These are phyloP conservation scores for Allium fistulosum DNA, from an alignment of 106 monocot genomes.

Conservation along the genomic window DNA sequence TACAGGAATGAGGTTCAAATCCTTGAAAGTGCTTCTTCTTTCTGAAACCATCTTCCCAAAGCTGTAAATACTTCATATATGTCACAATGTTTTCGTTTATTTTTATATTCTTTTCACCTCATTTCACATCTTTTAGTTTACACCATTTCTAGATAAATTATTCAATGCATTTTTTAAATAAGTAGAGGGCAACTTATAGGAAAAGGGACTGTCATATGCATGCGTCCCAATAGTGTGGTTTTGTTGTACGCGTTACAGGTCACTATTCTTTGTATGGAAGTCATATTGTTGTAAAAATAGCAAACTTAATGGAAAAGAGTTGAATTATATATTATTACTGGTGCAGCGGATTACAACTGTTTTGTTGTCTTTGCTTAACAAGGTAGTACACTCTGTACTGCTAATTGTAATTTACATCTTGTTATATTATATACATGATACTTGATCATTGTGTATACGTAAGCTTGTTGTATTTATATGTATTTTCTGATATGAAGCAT, in stretches of 20 bases:
- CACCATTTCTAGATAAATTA: neutral
- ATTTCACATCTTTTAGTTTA: neutral
- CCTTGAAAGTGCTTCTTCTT: neutral
- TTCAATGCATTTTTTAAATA: neutral
- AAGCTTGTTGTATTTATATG: too few species aligned
- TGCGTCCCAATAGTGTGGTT: neutral
- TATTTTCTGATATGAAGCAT: too few species aligned
- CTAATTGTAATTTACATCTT: too few species aligned
- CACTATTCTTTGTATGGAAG: neutral
- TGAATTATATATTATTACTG: too few species aligned
- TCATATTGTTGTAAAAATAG: neutral
- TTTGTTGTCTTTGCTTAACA: too few species aligned
- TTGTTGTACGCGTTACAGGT: neutral
- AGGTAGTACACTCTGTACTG: too few species aligned
- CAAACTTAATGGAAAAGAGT: too few species aligned
- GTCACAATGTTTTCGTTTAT: neutral
- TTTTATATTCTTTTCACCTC: neutral
- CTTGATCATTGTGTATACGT: too few species aligned
- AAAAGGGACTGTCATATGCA: neutral
- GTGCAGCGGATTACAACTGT: too few species aligned
- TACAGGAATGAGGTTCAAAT: constrained; percentile 6
- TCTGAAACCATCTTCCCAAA: neutral
- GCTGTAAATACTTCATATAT: neutral
- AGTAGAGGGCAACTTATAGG: neutral
- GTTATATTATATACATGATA: too few species aligned